These are phyloP conservation scores for Sporothrix variecibatus DNA, from an alignment of 2,329 filamentous ascomycete genomes.

Conservation along the genomic window DNA sequence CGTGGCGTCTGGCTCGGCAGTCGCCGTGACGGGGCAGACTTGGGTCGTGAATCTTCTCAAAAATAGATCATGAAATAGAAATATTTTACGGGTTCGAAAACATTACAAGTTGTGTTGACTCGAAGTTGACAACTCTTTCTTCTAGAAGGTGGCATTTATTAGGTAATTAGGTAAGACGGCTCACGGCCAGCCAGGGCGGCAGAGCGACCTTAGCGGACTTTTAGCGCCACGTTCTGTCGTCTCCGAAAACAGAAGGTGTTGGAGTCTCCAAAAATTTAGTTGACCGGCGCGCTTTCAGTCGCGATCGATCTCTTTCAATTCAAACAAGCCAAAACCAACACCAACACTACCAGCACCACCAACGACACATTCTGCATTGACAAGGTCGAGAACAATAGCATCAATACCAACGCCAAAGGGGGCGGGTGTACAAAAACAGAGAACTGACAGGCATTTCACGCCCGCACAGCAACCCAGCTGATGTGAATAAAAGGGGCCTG, in stretches of 20 bases:
- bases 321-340: not conserved
- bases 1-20: not conserved
- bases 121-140: not conserved
- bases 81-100: not conserved
- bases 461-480: not conserved
- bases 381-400: constrained; percentile 12
- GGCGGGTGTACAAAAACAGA: not conserved
- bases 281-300: not conserved
- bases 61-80: too few species aligned
- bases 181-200: not conserved
- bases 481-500: constrained; percentile 7
- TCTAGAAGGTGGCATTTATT: constrained; percentile 1
- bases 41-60: too few species aligned
- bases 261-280: not conserved
- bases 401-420: not conserved
- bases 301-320: constrained; percentile 6
- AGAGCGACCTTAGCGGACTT: not conserved
- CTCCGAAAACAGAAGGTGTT: not conserved
- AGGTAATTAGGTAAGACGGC: constrained; percentile 6
- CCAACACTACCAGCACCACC: not conserved
- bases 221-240: not conserved
- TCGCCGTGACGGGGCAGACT: not conserved
- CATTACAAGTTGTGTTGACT: not conserved
- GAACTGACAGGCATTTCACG: not conserved
- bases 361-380: not conserved